Evolutionary conservation across 73 alveolate genomes (phyloP), one percentile per base, ranked within the genome.

Genomic region (Durusdinium trenchii): DNA sequence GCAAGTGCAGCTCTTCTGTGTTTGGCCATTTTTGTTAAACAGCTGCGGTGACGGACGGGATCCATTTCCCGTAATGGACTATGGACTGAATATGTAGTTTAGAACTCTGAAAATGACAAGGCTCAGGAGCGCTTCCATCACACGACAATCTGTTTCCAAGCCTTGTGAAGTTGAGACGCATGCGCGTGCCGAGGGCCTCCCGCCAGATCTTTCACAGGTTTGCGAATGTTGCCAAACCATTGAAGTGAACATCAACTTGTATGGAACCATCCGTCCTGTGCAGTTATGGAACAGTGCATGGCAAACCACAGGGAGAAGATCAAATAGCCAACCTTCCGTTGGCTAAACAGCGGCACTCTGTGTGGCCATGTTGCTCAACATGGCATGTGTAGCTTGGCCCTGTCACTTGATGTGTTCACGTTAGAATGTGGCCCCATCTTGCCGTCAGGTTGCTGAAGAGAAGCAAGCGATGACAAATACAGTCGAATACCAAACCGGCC

Each of bases 231-330:
- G n/a, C n/a, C 0, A 61, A 61, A n/a, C 76, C 26, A 5, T n/a
- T n/a, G n/a, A n/a, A n/a, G n/a, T 61, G 76, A n/a, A 61, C 18
- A 14, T 30, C 76, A 61, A 6, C 26, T 30, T 5, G 26, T 61
- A 5, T 30, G 38, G 26, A 30, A 30, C 26, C 76, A 61, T 30
- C 36, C 14, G 91, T 47, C 96, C 86, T 61, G 85, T 20, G 86
- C 52, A 30, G 86, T 89, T 48, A 89, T 73, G 52, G 96, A 61
- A 38, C 96, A 89, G 7, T 62, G 84, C 96, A 89, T 89, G 1
- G 96, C 96, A 51, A 89, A 89, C 96, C 96, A 89, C 20, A 89
- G 69, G 84, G 96, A 89, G 67, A 89, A 89, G 16, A 89, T 47
- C 60, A 89, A 73, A 50, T 89, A 89, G 85, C 96, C 96, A 38